Conservation (phyloP, 192 early-diverging fungal species). For the Thamnidium elegans region DNA sequence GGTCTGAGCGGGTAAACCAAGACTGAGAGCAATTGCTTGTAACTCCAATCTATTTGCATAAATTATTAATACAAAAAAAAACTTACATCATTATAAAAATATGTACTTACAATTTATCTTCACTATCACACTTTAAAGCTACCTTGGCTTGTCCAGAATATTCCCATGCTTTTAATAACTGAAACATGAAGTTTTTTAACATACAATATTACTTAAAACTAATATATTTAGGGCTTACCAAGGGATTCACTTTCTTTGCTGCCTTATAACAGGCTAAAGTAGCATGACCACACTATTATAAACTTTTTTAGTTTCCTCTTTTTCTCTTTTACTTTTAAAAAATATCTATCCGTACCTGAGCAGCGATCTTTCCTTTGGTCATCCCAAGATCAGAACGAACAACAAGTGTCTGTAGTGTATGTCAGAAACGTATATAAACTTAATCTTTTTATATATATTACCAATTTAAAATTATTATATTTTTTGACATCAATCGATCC, state of each 20-base stretch:
- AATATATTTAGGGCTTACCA: constrained; percentile 23
- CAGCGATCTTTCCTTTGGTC: constrained; percentile 93
- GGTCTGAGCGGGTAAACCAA: constrained; percentile 64
- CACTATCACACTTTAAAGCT: constrained; percentile 70
- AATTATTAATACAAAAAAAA: constrained; percentile 17
- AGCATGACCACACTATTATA: constrained; percentile 79
- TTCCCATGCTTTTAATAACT: constrained; percentile 67
- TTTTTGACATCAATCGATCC: constrained; percentile 16
- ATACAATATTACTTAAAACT: neutral
- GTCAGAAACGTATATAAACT: too few species aligned
- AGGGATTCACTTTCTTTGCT: constrained; percentile 44
- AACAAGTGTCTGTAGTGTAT: constrained; percentile 46
- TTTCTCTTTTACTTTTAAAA: neutral
- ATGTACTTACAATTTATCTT: constrained; percentile 70
- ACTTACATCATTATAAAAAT: neutral
- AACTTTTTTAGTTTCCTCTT: neutral
- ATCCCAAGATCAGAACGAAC: constrained; percentile 89
- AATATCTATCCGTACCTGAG: constrained; percentile 49
- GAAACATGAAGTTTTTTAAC: neutral
- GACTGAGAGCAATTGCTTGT: constrained; percentile 54
- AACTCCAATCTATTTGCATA: constrained; percentile 54
- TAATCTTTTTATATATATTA: neutral
- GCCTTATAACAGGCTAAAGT: constrained; percentile 80
- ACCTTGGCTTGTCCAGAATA: constrained; percentile 81
- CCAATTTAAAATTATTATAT: constrained; percentile 30